Conservation (phyloP, 2,329 filamentous ascomycete species). For the Chalara sp. region DNA sequence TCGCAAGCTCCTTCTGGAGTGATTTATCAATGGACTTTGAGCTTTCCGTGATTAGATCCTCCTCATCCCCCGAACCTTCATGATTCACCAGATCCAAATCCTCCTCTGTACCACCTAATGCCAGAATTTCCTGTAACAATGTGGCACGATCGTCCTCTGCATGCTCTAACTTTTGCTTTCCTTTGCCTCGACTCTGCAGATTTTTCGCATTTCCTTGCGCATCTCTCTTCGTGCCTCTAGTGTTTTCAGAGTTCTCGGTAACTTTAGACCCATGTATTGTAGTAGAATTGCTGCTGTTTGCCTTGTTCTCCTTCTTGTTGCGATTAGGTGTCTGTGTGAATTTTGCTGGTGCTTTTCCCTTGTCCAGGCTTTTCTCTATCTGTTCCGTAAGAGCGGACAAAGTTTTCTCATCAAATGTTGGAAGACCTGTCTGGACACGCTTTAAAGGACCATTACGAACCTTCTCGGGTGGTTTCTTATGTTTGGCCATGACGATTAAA, state of each 20-base stretch:
- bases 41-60: slow-evolving; percentile 20
- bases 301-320: slow-evolving; percentile 38
- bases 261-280: slow-evolving; percentile 7
- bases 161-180: slow-evolving; percentile 10
- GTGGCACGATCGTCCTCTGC: slow-evolving; percentile 24
- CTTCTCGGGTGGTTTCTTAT: slow-evolving; percentile 14
- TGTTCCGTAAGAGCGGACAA: slow-evolving; percentile 48
- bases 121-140: slow-evolving; percentile 56
- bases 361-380: slow-evolving; percentile 46
- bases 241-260: slow-evolving; percentile 3
- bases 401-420: slow-evolving; percentile 42
- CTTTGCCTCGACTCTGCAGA: slow-evolving; percentile 14
- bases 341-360: slow-evolving; percentile 24
- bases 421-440: slow-evolving; percentile 19
- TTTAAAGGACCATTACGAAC: neutral
- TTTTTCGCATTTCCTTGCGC: slow-evolving; percentile 24
- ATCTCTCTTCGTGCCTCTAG: slow-evolving; percentile 29
- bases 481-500: slow-evolving; percentile 17
- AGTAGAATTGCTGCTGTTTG: slow-evolving; percentile 15
- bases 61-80: slow-evolving; percentile 44
- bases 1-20: slow-evolving; percentile 43
- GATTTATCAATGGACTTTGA: slow-evolving; percentile 35
- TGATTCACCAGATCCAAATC: slow-evolving; percentile 56
- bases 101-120: slow-evolving; percentile 58
- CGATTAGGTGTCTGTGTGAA: slow-evolving; percentile 10